A percentile compares a stretch with the other conserved stretches of the same genome.
Evolutionary conservation across 2,329 filamentous ascomycete genomes (phyloP).

Genomic region (Tolypocladium inflatum): DNA sequence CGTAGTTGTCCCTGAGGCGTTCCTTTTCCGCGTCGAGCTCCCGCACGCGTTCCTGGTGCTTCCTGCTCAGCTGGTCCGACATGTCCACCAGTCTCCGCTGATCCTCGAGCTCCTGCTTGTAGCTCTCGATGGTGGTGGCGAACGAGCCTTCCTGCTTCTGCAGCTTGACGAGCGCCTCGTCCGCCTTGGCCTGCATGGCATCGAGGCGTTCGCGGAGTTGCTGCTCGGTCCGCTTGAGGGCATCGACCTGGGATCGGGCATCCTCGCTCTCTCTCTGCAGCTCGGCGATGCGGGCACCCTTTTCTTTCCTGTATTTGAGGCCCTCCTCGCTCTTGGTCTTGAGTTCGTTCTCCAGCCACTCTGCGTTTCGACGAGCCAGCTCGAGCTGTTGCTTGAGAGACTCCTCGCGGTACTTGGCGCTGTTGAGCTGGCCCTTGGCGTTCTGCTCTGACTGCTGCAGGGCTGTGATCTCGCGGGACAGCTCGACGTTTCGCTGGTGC

Average conservation of each 20-base stretch:
- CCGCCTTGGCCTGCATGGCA: conserved; percentile 76
- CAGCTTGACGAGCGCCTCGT: conserved; percentile 71
- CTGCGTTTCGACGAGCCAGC: conserved; percentile 77
- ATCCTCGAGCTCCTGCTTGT: conserved; percentile 77
- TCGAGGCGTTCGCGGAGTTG: conserved; percentile 73
- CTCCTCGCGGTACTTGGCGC: conserved; percentile 83
- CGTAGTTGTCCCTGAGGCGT: conserved; percentile 53
- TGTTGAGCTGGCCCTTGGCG: conserved; percentile 69
- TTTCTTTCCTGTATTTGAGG: conserved; percentile 88
- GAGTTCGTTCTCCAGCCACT: conserved; percentile 87
- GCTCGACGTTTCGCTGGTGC: conserved; percentile 77
- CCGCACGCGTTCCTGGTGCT: conserved; percentile 59
- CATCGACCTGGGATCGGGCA: conserved; percentile 64
- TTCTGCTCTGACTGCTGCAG: conserved; percentile 79
- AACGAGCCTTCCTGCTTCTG: conserved; percentile 80
- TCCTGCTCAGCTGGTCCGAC: conserved; percentile 66
- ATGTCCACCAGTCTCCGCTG: conserved; percentile 73
- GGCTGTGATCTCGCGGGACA: conserved; percentile 71
- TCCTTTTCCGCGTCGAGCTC: conserved; percentile 59
- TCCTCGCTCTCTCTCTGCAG: conserved; percentile 87
- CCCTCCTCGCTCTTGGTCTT: conserved; percentile 84
- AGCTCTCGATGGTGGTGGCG: conserved; percentile 73
- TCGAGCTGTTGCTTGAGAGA: conserved; percentile 85
- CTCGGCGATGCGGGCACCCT: conserved; percentile 79
- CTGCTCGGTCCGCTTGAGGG: conserved; percentile 69